Conservation (phyloP, 768 basidiomycete genomes). For the Amanita muscaria region DNA sequence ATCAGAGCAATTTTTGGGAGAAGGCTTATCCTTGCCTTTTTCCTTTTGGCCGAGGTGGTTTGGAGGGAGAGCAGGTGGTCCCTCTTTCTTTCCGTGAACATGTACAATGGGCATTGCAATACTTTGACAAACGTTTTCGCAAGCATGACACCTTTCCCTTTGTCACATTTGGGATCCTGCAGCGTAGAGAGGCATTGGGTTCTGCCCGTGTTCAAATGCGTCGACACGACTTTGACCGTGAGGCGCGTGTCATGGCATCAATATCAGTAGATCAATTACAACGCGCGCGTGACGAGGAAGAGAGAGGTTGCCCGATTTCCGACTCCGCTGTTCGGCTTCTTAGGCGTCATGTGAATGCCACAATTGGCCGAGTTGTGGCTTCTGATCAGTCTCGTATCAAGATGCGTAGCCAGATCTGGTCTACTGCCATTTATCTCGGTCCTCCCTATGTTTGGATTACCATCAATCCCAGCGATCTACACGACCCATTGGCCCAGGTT, state of each 20-base stretch:
- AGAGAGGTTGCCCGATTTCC: background rate
- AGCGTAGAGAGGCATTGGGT: conserved; percentile 14
- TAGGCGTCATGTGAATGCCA: conserved; percentile 9
- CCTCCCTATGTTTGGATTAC: background rate
- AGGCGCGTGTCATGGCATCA: no score
- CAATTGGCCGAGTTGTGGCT: conserved; percentile 12
- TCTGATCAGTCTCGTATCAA: background rate
- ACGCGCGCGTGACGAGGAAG: conserved; percentile 20
- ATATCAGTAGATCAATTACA: conserved; percentile 18
- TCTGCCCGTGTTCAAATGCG: conserved; percentile 14
- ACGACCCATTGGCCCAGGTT: conserved; percentile 4
- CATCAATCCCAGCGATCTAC: conserved; percentile 5
- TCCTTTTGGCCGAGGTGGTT: conserved; percentile 24
- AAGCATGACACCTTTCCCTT: conserved; percentile 24
- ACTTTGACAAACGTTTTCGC: conserved; percentile 23
- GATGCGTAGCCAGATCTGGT: conserved; percentile 1
- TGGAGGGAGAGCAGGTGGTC: conserved; percentile 17
- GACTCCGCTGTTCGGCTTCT: background rate
- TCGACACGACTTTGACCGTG: no score
- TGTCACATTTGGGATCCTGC: conserved; percentile 21
- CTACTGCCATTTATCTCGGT: background rate
- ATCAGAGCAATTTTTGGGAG: conserved; percentile 14
- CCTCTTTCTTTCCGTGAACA: conserved; percentile 14
- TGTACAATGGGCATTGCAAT: conserved; percentile 20
- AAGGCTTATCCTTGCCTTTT: conserved; percentile 19